phyloP scores from a whole-genome alignment of 1,139 yeast species.

The Magnusiomyces magnusii region DNA sequence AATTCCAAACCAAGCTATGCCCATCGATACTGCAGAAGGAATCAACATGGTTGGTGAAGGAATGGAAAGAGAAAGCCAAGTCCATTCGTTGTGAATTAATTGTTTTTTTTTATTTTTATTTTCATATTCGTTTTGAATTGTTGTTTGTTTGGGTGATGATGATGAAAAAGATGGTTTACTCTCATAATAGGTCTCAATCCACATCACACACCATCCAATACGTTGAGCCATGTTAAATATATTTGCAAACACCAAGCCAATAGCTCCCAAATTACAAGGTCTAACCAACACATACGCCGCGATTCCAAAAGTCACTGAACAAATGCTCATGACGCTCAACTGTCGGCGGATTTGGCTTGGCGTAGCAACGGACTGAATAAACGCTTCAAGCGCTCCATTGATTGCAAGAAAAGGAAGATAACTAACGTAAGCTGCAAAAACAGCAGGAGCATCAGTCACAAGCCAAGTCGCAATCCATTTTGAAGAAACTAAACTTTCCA shows the following conservation, averaged over 20 bases:
- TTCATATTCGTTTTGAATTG: neutral
- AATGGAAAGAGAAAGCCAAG: constrained; percentile 2
- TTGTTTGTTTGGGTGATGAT: constrained; percentile 5
- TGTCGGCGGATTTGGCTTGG: constrained; percentile 53
- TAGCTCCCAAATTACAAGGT: constrained; percentile 33
- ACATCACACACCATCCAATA: constrained; percentile 32
- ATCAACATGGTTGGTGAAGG: neutral
- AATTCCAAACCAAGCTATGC: constrained; percentile 1
- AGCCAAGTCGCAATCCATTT: too few species aligned
- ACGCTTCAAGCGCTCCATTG: constrained; percentile 86
- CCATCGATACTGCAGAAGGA: neutral
- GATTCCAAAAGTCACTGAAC: constrained; percentile 32
- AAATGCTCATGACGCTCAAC: constrained; percentile 31
- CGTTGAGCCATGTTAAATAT: constrained; percentile 35
- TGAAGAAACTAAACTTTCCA: constrained; percentile 40
- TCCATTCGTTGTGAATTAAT: neutral
- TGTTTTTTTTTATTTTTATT: too few species aligned
- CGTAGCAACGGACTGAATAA: constrained; percentile 73
- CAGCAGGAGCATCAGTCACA: constrained; percentile 44
- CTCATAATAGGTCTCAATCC: too few species aligned
- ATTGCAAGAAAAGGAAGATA: constrained; percentile 81
- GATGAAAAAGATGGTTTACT: too few species aligned
- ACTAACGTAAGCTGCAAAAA: constrained; percentile 63
- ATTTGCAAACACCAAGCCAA: constrained; percentile 38
- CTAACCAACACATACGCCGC: constrained; percentile 33